Evolutionary conservation across 306 rosid species (phyloP).

Genomic region (Spatholobus suberectus): DNA sequence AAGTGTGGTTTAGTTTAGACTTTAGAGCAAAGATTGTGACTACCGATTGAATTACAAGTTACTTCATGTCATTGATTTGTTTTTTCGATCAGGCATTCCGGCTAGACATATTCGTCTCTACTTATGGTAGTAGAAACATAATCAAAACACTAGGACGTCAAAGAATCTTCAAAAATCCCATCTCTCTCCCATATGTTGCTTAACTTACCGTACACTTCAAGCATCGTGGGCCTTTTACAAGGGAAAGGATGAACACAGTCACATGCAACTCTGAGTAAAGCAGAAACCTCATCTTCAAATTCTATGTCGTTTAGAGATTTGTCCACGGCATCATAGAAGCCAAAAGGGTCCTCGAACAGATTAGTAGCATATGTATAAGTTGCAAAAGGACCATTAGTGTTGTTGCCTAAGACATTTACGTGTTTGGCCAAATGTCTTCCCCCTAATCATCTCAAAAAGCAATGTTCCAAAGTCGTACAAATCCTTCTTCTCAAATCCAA

Average conservation of each 20-base stretch:
- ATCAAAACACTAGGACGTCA: not conserved
- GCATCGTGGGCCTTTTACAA: constrained; percentile 30
- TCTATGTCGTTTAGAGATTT: not conserved
- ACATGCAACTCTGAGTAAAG: constrained; percentile 32
- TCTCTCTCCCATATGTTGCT: constrained; percentile 19
- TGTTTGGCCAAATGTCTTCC: not conserved
- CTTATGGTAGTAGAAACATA: not conserved
- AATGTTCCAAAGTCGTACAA: not conserved
- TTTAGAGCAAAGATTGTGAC: too few relatives aligned
- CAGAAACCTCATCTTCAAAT: constrained; percentile 26
- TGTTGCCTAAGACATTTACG: not conserved
- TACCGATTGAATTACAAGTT: not conserved
- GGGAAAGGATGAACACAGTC: constrained; percentile 43
- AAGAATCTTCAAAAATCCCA: not conserved
- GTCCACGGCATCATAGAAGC: not conserved
- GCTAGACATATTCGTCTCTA: not conserved
- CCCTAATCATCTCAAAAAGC: not conserved
- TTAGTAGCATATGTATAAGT: not conserved
- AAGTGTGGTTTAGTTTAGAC: too few relatives aligned
- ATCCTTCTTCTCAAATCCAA: not conserved
- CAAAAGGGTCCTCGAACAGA: not conserved
- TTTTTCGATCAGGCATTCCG: too few relatives aligned
- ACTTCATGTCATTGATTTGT: too few relatives aligned
- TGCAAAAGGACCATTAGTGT: not conserved
- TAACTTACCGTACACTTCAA: constrained; percentile 28